Base-by-base conservation (phyloP, 2,329 filamentous ascomycete species). In the Pyrenophora tritici-repentis region DNA sequence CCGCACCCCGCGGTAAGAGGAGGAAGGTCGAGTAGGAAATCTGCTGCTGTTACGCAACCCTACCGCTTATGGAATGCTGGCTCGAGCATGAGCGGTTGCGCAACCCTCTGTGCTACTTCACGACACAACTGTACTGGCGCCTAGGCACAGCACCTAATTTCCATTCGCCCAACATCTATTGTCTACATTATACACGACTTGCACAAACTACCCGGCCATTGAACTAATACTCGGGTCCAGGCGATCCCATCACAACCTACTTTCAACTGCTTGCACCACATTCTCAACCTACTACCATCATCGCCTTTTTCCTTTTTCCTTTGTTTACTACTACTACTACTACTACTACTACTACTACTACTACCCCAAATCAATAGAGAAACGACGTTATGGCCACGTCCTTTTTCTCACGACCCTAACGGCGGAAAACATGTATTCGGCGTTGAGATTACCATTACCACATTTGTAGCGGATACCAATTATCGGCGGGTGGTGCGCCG, bases 1-100 rank as follows among this genome's bases (percentile, higher is more conserved):
- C 92, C 18, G 91, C 92, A 32, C 93, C 91, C 6, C 92, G 92
- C 74, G 92, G 92, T 59, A 97, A 97, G 83, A 86, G 91, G 77
- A 87, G 92, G 78, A 95, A 90, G 79, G 75, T 85, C 52, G 81
- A 83, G 62, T 80, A 76, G 59, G 29, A 35, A 35, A 36, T 9
- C 20, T 16, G 36, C 29, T 44, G 18, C 34, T 45, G 62, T 62
- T 56, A 55, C 61, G 53, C 59, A 50, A 48, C 42, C 62, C 53
- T 47, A 53, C 31, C 24, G 54, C 53, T 49, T 42, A 22, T 16
- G 39, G 20, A 42, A 32, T 17, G 40, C 42, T 45, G 45, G 57
- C 53, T 61, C 53, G 54, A 62, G 61, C 55, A 55, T 58, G 42
- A 52, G 56, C 58, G 61, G 61, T 61, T 63, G 56, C 62, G 40